Conservation (phyloP, 169 alveolate genomes). For the Cryptosporidium canis region DNA sequence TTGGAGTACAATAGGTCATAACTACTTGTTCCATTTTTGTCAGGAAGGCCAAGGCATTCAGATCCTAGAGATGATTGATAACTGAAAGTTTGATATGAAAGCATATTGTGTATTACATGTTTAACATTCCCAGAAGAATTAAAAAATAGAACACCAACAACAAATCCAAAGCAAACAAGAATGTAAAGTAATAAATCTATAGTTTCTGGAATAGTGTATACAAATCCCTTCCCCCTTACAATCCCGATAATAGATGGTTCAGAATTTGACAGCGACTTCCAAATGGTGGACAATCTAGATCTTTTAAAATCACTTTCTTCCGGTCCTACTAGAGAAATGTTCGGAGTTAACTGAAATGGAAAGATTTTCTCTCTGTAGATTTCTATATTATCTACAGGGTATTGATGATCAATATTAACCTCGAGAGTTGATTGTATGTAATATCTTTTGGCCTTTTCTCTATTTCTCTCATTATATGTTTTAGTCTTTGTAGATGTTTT, state of each 20-base stretch:
- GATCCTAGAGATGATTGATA: constrained; percentile 37
- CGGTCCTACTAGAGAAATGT: constrained; percentile 12
- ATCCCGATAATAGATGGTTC: constrained; percentile 51
- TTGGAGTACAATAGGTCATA: background rate
- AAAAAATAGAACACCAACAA: constrained; percentile 17
- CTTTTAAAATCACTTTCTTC: background rate
- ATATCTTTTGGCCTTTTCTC: constrained; percentile 33
- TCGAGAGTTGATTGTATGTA: constrained; percentile 51
- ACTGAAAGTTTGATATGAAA: constrained; percentile 6
- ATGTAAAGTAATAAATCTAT: constrained; percentile 21
- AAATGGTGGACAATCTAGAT: background rate
- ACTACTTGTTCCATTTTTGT: constrained; percentile 37
- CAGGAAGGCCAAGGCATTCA: constrained; percentile 27
- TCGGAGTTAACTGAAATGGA: constrained; percentile 45
- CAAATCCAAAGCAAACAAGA: background rate
- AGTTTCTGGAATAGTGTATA: constrained; percentile 28
- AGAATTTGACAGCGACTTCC: constrained; percentile 39
- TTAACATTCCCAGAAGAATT: constrained; percentile 52
- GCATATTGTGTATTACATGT: constrained; percentile 13
- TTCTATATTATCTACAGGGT: constrained; percentile 39
- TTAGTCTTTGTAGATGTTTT: background rate
- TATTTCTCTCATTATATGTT: background rate
- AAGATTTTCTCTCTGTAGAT: constrained; percentile 53
- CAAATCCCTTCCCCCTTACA: constrained; percentile 30
- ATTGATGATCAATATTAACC: constrained; percentile 62